Evolutionary conservation across 257 asterid genomes (phyloP).

Genomic region (Cordia subcordata): DNA sequence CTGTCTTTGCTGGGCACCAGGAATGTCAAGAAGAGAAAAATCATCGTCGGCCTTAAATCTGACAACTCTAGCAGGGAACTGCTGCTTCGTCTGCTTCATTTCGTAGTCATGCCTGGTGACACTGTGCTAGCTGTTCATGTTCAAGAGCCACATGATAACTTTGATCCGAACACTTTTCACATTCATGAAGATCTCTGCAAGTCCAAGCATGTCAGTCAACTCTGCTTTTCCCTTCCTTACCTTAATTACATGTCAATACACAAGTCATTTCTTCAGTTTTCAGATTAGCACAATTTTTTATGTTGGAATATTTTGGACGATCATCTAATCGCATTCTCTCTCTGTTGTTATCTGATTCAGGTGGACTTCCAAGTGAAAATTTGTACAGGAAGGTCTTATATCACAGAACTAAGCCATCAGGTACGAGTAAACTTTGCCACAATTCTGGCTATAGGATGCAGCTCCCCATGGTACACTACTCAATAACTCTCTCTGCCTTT

Average conservation of each 20-base stretch:
- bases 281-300: no score
- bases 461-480: conserved; percentile 14
- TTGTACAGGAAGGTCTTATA: conserved; percentile 46
- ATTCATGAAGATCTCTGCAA: conserved; percentile 45
- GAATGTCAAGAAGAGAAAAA: conserved; percentile 32
- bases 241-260: not conserved
- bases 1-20: conserved; percentile 33
- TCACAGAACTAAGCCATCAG: conserved; percentile 55
- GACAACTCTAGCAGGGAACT: conserved; percentile 66
- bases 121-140: conserved; percentile 67
- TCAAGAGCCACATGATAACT: conserved; percentile 35
- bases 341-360: conserved; percentile 22
- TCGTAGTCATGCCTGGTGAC: conserved; percentile 40
- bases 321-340: not conserved
- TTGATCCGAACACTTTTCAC: conserved; percentile 64
- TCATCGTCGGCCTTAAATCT: conserved; percentile 62
- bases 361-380: conserved; percentile 78
- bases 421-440: conserved; percentile 63
- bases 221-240: not conserved
- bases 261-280: not conserved
- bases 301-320: not conserved
- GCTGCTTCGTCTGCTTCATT: conserved; percentile 52
- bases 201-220: conserved; percentile 31
- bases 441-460: conserved; percentile 32
- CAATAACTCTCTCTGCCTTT: not conserved